Percentiles rank a stretch among this genome's conserved stretches.
Evolutionary conservation across 1,284 basidiomycete species (phyloP).

Genomic region (Apiotrichum montevideense): DNA sequence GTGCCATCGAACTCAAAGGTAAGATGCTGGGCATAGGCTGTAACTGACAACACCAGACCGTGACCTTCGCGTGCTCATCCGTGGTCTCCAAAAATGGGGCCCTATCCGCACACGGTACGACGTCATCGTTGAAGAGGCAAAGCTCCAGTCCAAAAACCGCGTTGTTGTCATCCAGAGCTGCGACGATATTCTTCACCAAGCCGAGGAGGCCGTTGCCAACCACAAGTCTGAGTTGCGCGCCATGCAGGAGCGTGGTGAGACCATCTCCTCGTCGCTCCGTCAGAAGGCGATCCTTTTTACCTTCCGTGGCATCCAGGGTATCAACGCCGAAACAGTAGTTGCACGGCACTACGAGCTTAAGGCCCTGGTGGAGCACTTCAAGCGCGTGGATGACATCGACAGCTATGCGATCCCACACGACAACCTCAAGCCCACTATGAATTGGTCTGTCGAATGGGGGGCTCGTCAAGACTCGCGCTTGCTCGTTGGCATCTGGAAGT

Average conservation of each 20-base stretch:
- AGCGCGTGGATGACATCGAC: constrained; percentile 60
- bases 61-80: constrained; percentile 89
- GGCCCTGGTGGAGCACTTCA: constrained; percentile 77
- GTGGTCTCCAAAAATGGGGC: constrained; percentile 95
- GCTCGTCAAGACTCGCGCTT: constrained; percentile 88
- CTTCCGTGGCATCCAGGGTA: constrained; percentile 80
- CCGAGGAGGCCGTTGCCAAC: constrained; percentile 73
- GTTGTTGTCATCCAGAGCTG: constrained; percentile 84
- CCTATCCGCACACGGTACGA: constrained; percentile 94
- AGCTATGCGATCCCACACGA: constrained; percentile 84
- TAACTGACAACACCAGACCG: constrained; percentile 55
- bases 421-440: constrained; percentile 84
- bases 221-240: constrained; percentile 73
- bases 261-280: constrained; percentile 50
- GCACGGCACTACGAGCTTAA: constrained; percentile 84
- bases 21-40: constrained; percentile 54
- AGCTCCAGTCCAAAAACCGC: constrained; percentile 89
- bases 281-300: constrained; percentile 86
- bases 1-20: constrained; percentile 85
- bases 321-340: constrained; percentile 96
- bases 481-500: constrained; percentile 83
- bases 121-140: constrained; percentile 85
- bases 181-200: constrained; percentile 86
- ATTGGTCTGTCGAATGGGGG: constrained; percentile 96
- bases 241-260: constrained; percentile 74